phyloP scores from a whole-genome alignment of 78 protist genomes.

The Thecamonas trahens region DNA sequence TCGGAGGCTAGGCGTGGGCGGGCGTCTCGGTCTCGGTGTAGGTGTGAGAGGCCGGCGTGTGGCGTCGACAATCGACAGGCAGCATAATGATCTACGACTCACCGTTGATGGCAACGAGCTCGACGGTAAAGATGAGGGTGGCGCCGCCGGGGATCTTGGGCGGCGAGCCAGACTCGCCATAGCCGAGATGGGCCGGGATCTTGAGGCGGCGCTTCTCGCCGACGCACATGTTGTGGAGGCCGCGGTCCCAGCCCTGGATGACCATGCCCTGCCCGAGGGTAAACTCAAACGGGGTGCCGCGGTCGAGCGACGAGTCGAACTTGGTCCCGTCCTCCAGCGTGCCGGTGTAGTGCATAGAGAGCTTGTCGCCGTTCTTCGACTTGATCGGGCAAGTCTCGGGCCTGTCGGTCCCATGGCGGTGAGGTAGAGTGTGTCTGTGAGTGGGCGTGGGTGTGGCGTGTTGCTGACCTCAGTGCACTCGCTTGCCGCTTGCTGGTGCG shows the following conservation, averaged over 20 bases:
- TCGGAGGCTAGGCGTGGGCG: too few species aligned
- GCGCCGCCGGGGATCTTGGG: slow-evolving; percentile 49
- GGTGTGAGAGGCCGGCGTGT: too few species aligned
- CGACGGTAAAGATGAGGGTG: slow-evolving; percentile 43
- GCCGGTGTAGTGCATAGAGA: slow-evolving; percentile 8
- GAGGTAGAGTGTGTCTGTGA: too few species aligned
- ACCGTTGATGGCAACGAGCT: slow-evolving; percentile 33
- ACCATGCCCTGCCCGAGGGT: slow-evolving; percentile 24
- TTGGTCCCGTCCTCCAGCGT: background rate
- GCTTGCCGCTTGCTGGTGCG: too few species aligned
- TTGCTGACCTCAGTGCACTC: too few species aligned
- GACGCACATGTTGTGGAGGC: slow-evolving; percentile 50
- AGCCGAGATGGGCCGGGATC: slow-evolving; percentile 55
- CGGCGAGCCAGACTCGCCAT: slow-evolving; percentile 54
- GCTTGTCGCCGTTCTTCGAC: slow-evolving; percentile 15
- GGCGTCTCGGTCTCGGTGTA: too few species aligned
- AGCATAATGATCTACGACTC: too few species aligned
- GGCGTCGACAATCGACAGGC: too few species aligned
- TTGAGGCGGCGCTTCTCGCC: slow-evolving; percentile 61
- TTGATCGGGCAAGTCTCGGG: background rate
- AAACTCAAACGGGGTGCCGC: slow-evolving; percentile 15
- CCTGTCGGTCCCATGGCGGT: too few species aligned
- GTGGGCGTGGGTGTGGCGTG: too few species aligned
- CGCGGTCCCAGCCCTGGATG: slow-evolving; percentile 72
- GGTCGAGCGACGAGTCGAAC: slow-evolving; percentile 9